A percentile compares a stretch with the other conserved stretches of the same genome.
phyloP scores from a whole-genome alignment of 2,329 filamentous ascomycete species.

The Penicillium sp. region DNA sequence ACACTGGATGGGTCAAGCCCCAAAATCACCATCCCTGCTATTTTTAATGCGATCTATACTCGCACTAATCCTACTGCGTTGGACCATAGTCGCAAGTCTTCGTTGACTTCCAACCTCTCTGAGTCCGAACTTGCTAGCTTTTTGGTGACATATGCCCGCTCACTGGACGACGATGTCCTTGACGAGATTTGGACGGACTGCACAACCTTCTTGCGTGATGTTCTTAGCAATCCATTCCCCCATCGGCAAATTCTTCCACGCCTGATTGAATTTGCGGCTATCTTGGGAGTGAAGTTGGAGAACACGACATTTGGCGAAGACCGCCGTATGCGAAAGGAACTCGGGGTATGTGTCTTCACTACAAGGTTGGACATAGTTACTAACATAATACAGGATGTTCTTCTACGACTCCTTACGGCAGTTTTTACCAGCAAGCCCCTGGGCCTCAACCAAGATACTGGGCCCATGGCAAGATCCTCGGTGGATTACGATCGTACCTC shows the following conservation, averaged over 20 bases:
- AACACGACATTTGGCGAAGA: constrained; percentile 98
- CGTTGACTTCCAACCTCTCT: constrained; percentile 77
- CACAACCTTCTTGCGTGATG: constrained; percentile 82
- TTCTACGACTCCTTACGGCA: constrained; percentile 83
- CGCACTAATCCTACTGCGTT: constrained; percentile 81
- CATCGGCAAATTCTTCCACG: constrained; percentile 86
- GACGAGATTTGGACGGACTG: constrained; percentile 98
- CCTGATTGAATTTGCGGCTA: constrained; percentile 82
- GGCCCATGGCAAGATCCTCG: constrained; percentile 40
- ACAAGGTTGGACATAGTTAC: constrained; percentile 21
- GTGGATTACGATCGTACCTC: constrained; percentile 43
- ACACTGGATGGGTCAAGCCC: constrained; percentile 88
- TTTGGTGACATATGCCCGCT: constrained; percentile 82
- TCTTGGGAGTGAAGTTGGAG: constrained; percentile 91
- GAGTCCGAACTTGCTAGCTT: constrained; percentile 86
- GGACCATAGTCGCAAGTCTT: constrained; percentile 78
- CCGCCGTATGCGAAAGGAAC: constrained; percentile 82
- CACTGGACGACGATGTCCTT: constrained; percentile 93
- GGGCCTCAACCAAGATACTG: constrained; percentile 63
- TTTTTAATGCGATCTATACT: constrained; percentile 96
- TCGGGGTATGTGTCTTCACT: constrained; percentile 63
- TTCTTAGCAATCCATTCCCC: constrained; percentile 89
- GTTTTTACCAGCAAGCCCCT: constrained; percentile 87
- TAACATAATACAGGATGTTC: constrained; percentile 66
- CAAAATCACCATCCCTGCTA: constrained; percentile 85